These are phyloP conservation scores for Didymella sp. DNA, from an alignment of 2,329 filamentous ascomycete species.

Conservation along the genomic window DNA sequence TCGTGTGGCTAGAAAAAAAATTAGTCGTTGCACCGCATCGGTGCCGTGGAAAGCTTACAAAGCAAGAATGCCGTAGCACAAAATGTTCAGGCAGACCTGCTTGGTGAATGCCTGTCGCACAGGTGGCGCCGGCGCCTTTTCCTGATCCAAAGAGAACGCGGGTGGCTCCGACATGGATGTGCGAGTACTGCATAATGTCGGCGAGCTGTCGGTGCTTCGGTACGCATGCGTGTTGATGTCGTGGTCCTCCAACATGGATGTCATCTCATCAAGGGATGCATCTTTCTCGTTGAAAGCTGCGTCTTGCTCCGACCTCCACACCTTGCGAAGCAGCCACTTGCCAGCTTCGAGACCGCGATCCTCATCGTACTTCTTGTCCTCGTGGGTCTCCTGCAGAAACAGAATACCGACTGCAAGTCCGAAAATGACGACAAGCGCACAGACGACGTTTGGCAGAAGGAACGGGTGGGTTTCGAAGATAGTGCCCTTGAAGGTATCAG, in stretches of 20 bases:
- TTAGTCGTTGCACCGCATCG: slow-evolving; percentile 32
- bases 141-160: slow-evolving; percentile 47
- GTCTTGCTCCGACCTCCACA: slow-evolving; percentile 40
- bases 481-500: slow-evolving; percentile 78
- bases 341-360: slow-evolving; percentile 82
- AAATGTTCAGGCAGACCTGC: slow-evolving; percentile 84
- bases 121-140: slow-evolving; percentile 28
- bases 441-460: slow-evolving; percentile 90
- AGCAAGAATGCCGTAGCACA: slow-evolving; percentile 89
- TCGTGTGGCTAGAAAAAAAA: slow-evolving; percentile 75
- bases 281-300: slow-evolving; percentile 49
- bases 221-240: slow-evolving; percentile 63
- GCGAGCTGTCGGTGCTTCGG: slow-evolving; percentile 65
- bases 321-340: slow-evolving; percentile 64
- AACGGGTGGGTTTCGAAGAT: slow-evolving; percentile 90
- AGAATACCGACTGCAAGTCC: slow-evolving; percentile 81
- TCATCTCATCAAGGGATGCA: slow-evolving; percentile 63
- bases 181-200: slow-evolving; percentile 53
- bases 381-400: slow-evolving; percentile 94
- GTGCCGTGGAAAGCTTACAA: slow-evolving; percentile 68
- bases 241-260: slow-evolving; percentile 63
- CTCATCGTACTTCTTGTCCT: slow-evolving; percentile 75
- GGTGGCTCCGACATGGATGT: slow-evolving; percentile 42
- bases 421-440: slow-evolving; percentile 75
- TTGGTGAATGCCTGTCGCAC: slow-evolving; percentile 74